These are phyloP conservation scores for Scleroderma bovista DNA, from an alignment of 768 basidiomycete species.

Conservation along the genomic window DNA sequence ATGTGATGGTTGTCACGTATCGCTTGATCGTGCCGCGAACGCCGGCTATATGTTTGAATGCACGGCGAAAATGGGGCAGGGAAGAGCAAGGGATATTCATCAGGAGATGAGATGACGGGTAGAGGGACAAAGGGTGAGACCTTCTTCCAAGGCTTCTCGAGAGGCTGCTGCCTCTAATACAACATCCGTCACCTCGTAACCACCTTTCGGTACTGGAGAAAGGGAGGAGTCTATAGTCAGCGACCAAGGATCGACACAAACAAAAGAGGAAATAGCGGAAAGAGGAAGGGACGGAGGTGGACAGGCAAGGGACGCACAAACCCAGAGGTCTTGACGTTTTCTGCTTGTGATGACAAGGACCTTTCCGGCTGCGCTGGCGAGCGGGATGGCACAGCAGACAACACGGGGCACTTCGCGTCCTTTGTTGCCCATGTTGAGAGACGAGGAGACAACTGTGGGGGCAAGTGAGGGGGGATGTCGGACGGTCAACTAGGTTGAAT, in stretches of 20 bases:
- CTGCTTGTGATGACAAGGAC: conserved; percentile 82
- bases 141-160: conserved; percentile 93
- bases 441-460: conserved; percentile 1
- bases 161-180: conserved; percentile 82
- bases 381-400: conserved; percentile 89
- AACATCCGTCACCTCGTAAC: conserved; percentile 81
- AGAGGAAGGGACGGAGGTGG: conserved; percentile 2
- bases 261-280: neutral
- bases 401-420: conserved; percentile 77
- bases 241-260: neutral
- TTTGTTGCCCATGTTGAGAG: conserved; percentile 48
- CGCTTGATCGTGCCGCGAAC: conserved; percentile 83
- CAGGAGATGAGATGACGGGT: conserved; percentile 68
- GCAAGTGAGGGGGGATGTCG: neutral
- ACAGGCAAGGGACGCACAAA: conserved; percentile 64
- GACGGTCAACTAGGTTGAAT: neutral
- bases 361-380: conserved; percentile 65
- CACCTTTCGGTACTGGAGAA: conserved; percentile 81
- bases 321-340: conserved; percentile 76
- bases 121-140: conserved; percentile 82
- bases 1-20: conserved; percentile 77
- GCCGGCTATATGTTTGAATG: conserved; percentile 53
- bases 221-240: neutral
- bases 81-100: conserved; percentile 45
- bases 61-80: conserved; percentile 21